These are phyloP conservation scores for Haematococcus lacustris DNA, from an alignment of 139 green algal species.

Conservation along the genomic window DNA sequence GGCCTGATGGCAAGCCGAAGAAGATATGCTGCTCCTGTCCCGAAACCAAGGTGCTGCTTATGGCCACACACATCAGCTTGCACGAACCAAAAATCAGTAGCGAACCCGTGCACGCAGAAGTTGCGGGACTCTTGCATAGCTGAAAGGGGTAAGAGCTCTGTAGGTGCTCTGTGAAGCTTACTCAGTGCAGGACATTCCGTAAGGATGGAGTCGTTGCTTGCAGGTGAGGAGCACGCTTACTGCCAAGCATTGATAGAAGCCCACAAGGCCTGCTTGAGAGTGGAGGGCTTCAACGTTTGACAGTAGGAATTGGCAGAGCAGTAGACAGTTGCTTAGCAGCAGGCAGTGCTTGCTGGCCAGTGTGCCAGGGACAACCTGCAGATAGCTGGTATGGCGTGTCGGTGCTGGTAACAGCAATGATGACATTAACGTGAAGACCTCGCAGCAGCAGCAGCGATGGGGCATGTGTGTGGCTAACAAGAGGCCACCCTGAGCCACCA, in stretches of 20 bases:
- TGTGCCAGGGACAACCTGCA: too few relatives aligned
- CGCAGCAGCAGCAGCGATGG: too few relatives aligned
- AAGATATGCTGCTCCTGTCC: conserved; percentile 94
- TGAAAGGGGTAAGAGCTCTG: conserved; percentile 4
- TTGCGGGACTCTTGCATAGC: conserved; percentile 6
- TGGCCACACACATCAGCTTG: neutral
- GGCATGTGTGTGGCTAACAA: too few relatives aligned
- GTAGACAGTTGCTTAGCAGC: too few relatives aligned
- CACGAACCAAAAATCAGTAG: neutral
- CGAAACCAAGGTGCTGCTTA: conserved; percentile 73
- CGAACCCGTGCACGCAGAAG: neutral
- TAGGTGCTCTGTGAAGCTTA: neutral
- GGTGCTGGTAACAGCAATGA: too few relatives aligned
- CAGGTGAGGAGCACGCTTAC: conserved; percentile 59
- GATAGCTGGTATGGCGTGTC: too few relatives aligned
- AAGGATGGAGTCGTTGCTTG: neutral
- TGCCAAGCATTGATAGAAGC: conserved; percentile 81
- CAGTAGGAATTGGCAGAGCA: too few relatives aligned
- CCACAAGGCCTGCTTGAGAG: conserved; percentile 80
- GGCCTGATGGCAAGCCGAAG: conserved; percentile 42
- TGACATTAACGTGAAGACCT: too few relatives aligned
- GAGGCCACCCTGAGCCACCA: too few relatives aligned
- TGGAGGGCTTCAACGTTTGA: conserved; percentile 92
- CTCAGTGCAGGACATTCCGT: neutral
- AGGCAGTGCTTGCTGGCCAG: too few relatives aligned